Base-by-base conservation (phyloP, 1,139 yeast species). In the Scheffersomyces illinoinensis region DNA sequence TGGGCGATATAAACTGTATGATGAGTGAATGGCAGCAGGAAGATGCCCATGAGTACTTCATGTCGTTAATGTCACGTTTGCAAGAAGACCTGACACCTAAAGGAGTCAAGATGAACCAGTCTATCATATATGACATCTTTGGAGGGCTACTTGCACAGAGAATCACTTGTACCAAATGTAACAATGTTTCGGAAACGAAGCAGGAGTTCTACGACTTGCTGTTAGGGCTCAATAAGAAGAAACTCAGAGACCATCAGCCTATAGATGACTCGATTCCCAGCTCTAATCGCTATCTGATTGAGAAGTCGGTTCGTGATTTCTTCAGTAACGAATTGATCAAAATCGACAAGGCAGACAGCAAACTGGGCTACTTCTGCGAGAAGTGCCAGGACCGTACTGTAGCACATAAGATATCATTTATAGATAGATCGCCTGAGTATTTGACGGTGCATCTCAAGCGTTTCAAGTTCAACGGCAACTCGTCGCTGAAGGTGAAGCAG, bases 11-110 rank as follows among this genome's bases (percentile, higher is more conserved):
- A 67, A 93, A 93, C 73, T 92, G 97, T 71, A 90, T 91, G 96
- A 92, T 93, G 97, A 88, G 93, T 50, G 95, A 89, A 71, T 93
- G 97, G 97, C 93, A 92, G 73, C 99, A 95, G 73, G 98, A 95
- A 74, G 99, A 95, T 73, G 90, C 97, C 0, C 99, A 95, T 73
- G 99, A 95, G 74, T 95, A 93, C 74, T 91, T 88, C 71, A 93
- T 93, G 97, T 90, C 97, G 19, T 78, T 93, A 61, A 83, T 93
- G 82, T 88, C 96, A 10, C 78, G 97, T 58, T 76, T 93, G 59
- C 98, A 93, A 74, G 98, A 93, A 71, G 98, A 93, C 71, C 84
- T 92, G 7, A 93, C 96, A 1, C 98, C 98, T 46, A 89, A 87
- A 70, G 97, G 97, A 17, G 83, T 79, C 55, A 93, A 93, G 70